Percentiles rank a stretch among this genome's conserved stretches.
Evolutionary conservation across 768 basidiomycete genomes (phyloP).

Genomic region (Suillus ampliporus): DNA sequence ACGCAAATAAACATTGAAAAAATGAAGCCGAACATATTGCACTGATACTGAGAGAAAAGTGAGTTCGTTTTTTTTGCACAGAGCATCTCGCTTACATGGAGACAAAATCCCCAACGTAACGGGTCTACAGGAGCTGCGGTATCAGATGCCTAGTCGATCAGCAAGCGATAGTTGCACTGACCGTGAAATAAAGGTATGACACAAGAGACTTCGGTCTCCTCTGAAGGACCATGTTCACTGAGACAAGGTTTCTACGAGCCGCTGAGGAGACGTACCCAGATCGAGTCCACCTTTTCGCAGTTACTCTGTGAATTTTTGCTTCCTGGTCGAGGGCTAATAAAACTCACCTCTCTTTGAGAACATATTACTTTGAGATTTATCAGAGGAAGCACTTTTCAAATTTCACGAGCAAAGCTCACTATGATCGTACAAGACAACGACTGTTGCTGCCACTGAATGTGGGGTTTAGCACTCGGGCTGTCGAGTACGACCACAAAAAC

Average conservation of each 20-base stretch:
- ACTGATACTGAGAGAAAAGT: constrained; percentile 9
- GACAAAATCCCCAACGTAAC: constrained; percentile 13
- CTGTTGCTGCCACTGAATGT: constrained; percentile 11
- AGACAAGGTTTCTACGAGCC: background rate
- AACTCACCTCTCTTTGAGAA: constrained; percentile 6
- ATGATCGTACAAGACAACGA: constrained; percentile 14
- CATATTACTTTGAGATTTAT: constrained; percentile 4
- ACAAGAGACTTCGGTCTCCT: constrained; percentile 9
- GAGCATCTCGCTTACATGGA: constrained; percentile 6
- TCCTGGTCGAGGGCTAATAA: background rate
- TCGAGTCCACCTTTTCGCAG: constrained; percentile 12
- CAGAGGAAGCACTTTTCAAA: background rate
- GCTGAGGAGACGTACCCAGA: constrained; percentile 14
- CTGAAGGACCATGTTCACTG: constrained; percentile 5
- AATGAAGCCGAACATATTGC: constrained; percentile 10
- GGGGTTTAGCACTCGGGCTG: background rate
- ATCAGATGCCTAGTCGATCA: background rate
- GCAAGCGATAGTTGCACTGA: constrained; percentile 3
- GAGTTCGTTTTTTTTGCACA: background rate
- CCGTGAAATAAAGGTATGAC: constrained; percentile 9
- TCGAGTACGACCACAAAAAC: background rate
- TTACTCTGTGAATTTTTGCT: constrained; percentile 1
- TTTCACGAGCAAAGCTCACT: background rate
- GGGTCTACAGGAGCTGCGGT: constrained; percentile 9
- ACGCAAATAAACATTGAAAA: background rate